phyloP scores from a whole-genome alignment of 306 rosid genomes.

The Glycine latifolia region DNA sequence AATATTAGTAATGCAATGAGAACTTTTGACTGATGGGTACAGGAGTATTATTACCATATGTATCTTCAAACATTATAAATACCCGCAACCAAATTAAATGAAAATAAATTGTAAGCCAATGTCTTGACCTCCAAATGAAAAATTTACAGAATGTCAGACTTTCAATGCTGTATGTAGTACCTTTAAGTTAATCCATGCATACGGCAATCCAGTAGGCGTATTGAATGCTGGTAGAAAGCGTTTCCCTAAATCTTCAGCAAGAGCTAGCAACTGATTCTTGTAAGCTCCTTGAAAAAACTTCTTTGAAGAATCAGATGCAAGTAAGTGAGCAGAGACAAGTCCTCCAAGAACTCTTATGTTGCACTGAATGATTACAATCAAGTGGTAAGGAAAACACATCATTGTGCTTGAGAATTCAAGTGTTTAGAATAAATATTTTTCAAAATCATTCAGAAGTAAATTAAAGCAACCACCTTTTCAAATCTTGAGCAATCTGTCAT shows the following conservation, averaged over 20 bases:
- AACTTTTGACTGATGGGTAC: constrained; percentile 14
- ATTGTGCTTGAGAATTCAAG: constrained; percentile 40
- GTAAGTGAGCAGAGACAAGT: constrained; percentile 94
- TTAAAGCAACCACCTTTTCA: constrained; percentile 31
- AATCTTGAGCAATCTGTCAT: constrained; percentile 31
- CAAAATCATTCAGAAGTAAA: constrained; percentile 43
- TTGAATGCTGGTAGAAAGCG: constrained; percentile 87
- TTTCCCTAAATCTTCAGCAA: constrained; percentile 92
- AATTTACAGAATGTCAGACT: constrained; percentile 13
- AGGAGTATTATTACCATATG: constrained; percentile 11
- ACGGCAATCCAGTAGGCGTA: constrained; percentile 96
- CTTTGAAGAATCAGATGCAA: constrained; percentile 86
- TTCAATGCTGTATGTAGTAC: constrained; percentile 50
- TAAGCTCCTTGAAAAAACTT: constrained; percentile 69
- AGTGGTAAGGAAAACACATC: constrained; percentile 43
- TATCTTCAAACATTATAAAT: constrained; percentile 28
- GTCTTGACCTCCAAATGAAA: constrained; percentile 4
- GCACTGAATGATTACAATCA: constrained; percentile 77
- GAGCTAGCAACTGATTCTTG: constrained; percentile 71
- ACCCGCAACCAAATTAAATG: constrained; percentile 12
- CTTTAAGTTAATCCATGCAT: constrained; percentile 97
- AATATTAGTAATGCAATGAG: constrained; percentile 21
- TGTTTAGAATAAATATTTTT: constrained; percentile 32
- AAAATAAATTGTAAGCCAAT: not conserved
- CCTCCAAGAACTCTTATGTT: constrained; percentile 99